Percentiles rank a stretch among this genome's conserved stretches.
Conservation (phyloP, 2,329 filamentous ascomycete species). For the Beauveria asiatica region DNA sequence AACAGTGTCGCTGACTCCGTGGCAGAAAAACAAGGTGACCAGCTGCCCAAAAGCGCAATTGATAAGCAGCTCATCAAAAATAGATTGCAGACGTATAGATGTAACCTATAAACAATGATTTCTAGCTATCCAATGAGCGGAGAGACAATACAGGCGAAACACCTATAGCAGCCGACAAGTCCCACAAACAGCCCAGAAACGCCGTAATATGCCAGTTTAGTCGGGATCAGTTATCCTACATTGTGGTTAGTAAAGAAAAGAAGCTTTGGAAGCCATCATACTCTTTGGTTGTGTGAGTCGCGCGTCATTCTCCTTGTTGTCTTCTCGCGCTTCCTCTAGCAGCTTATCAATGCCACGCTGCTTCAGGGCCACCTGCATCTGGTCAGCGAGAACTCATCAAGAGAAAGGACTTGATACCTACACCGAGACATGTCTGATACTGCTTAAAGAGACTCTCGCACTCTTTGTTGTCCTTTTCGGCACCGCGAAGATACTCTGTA, state of each 20-base stretch:
- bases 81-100: background rate
- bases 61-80: background rate
- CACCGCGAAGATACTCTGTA: constrained; percentile 80
- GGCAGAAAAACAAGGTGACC: background rate
- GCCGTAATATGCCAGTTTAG: constrained; percentile 14
- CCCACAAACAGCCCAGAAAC: background rate
- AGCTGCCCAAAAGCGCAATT: background rate
- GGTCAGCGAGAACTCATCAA: background rate
- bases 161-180: background rate
- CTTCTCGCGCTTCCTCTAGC: constrained; percentile 81
- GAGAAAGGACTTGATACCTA: constrained; percentile 32
- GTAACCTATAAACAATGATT: background rate
- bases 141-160: background rate
- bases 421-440: constrained; percentile 79
- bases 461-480: constrained; percentile 71
- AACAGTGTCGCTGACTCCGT: background rate
- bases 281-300: constrained; percentile 35
- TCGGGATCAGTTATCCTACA: constrained; percentile 22
- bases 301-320: constrained; percentile 79
- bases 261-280: constrained; percentile 28
- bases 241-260: constrained; percentile 25
- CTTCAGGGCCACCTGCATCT: constrained; percentile 67
- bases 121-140: constrained; percentile 5
- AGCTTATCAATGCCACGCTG: constrained; percentile 87
- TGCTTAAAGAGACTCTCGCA: constrained; percentile 79